Evolutionary conservation across 1,284 basidiomycete species (phyloP).

Genomic region (Gomphus bonarii): DNA sequence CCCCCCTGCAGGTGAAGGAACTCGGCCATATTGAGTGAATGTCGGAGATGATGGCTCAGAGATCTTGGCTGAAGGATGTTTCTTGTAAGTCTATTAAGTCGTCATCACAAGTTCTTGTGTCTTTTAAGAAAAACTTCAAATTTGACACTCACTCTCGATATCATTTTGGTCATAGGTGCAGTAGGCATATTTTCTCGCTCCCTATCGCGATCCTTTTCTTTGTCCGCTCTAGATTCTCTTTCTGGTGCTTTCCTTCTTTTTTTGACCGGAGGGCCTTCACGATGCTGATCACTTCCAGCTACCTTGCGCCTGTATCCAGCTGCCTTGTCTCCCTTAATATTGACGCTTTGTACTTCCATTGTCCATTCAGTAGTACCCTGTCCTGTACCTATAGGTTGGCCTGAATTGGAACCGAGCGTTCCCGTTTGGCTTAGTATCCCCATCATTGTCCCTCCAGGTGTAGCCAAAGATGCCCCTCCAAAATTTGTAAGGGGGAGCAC

Average conservation of each 20-base stretch:
- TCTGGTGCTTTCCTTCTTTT: constrained; percentile 49
- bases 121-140: background rate
- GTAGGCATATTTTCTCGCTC: constrained; percentile 11
- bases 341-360: constrained; percentile 15
- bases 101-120: background rate
- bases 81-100: constrained; percentile 20
- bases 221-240: constrained; percentile 35
- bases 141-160: background rate
- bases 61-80: constrained; percentile 18
- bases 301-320: constrained; percentile 9
- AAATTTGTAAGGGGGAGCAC: constrained; percentile 30
- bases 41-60: constrained; percentile 13
- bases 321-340: constrained; percentile 20
- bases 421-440: constrained; percentile 11
- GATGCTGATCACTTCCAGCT: constrained; percentile 15
- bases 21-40: constrained; percentile 12
- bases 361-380: constrained; percentile 15
- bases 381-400: constrained; percentile 7
- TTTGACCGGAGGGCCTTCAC: constrained; percentile 26
- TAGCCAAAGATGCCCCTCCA: constrained; percentile 14
- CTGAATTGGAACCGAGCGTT: constrained; percentile 13
- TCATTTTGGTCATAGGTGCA: background rate
- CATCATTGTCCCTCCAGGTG: constrained; percentile 16
- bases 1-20: constrained; percentile 12
- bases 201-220: constrained; percentile 11